Base-by-base conservation (phyloP, 441 rosid genomes). In the Euphorbia corollata region DNA sequence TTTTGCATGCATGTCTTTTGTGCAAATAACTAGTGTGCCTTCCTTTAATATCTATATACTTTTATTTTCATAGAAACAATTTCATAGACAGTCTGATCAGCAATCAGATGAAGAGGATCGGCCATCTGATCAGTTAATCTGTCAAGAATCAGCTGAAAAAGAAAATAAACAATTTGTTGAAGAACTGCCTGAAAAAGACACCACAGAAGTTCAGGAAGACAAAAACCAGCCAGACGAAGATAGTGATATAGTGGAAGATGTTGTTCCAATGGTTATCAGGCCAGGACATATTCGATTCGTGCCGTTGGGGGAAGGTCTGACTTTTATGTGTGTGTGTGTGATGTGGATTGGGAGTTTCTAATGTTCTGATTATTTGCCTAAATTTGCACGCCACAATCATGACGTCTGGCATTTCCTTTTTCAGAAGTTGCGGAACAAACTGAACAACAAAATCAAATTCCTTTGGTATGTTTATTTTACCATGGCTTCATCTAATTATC, bases 201-300 rank as follows among this genome's bases (percentile, higher is more conserved):
- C 22, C 27, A 16, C n/a, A 1, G 24, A 73, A 56, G 66, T 69
- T 16, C 32, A 61, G 39, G 82, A 69, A 70, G 77, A 68, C 9
- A 23, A 59, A 45, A 60, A 74, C 63, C 72, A 54, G 68, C 58
- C 74, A 69, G 78, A 68, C 73, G 75, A 71, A 30, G 77, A 77
- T 75, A 73, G 75, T 65, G 83, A 78, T 63, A 72, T 24, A 0
- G 81, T 78, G 71, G 90, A 81, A 72, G 85, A 75, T 4, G 66
- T 83, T 63, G 82, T 91, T 80, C 97, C 94, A 18, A 67, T 90
- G 64, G 87, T 83, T 67, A 82, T 91, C 70, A 84, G 87, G 83
- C 97, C 99, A 43, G 98, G 98, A 64, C 97, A 94, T 76, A 90
- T 94, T 77, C 91, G 95, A 68, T 94, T 91, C 80, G 80, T 82